Evolutionary conservation across 306 rosid species (phyloP).

Genomic region (Acacia confusa): DNA sequence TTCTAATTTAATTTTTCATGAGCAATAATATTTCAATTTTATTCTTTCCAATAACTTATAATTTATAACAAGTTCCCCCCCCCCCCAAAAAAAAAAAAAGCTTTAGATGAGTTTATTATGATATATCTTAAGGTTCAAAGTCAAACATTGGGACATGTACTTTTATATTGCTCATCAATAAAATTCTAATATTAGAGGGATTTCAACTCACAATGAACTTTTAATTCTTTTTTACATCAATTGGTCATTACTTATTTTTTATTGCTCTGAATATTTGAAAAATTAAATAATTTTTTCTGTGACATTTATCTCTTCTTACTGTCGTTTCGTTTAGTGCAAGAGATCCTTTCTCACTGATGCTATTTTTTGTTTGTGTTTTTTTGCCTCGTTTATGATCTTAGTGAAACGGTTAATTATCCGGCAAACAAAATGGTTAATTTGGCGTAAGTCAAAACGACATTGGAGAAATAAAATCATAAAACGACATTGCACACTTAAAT

Average conservation of each 20-base stretch:
- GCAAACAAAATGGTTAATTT: neutral
- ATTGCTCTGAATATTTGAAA: neutral
- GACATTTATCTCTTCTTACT: neutral
- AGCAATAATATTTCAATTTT: neutral
- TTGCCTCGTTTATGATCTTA: neutral
- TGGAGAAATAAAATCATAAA: neutral
- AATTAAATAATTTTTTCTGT: too few relatives aligned
- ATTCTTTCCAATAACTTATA: neutral
- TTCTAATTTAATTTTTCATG: neutral
- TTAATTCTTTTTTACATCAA: too few relatives aligned
- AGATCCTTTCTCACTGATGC: neutral
- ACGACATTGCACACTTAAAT: neutral
- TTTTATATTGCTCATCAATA: too few relatives aligned
- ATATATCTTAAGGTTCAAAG: too few relatives aligned
- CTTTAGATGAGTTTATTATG: too few relatives aligned
- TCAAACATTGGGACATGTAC: too few relatives aligned
- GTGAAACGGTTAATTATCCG: neutral
- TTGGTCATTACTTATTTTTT: neutral
- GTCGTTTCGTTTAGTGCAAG: neutral
- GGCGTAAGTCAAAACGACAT: constrained; percentile 3
- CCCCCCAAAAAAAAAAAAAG: too few relatives aligned
- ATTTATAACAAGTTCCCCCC: too few relatives aligned
- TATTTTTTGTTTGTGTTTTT: neutral
- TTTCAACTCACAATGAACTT: too few relatives aligned
- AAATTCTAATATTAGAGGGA: too few relatives aligned